phyloP scores from a whole-genome alignment of 257 asterid species.

The Nicotiana tomentosiformis region DNA sequence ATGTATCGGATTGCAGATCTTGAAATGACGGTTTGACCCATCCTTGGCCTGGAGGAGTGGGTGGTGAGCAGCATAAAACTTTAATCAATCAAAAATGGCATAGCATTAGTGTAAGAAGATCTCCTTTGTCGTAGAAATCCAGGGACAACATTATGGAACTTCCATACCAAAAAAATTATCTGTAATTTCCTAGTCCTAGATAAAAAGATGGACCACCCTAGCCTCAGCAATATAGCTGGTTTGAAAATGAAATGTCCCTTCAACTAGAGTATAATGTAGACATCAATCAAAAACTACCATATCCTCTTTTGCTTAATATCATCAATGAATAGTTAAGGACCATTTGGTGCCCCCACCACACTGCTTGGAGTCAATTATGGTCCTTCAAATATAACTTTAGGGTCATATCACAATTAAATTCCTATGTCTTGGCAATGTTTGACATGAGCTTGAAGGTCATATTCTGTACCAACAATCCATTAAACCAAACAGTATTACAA shows the following conservation, averaged over 20 bases:
- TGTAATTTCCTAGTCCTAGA: no score
- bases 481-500: not conserved
- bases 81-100: no score
- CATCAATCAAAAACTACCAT: not conserved
- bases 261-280: not conserved
- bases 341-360: not conserved
- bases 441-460: not conserved
- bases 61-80: no score
- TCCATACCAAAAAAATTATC: no score
- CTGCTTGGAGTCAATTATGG: not conserved
- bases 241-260: conserved; percentile 1
- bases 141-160: no score
- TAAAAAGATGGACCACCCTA: not conserved
- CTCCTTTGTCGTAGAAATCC: no score
- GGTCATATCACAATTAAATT: conserved; percentile 1
- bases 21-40: no score
- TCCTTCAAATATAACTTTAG: not conserved
- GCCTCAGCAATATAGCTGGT: not conserved
- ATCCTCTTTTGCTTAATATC: conserved; percentile 1
- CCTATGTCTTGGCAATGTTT: not conserved
- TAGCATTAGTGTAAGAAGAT: no score
- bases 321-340: conserved; percentile 4
- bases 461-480: not conserved
- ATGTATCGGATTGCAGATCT: no score
- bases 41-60: no score